phyloP scores from a whole-genome alignment of 2,329 filamentous ascomycete genomes.

The Nakataea oryzae region DNA sequence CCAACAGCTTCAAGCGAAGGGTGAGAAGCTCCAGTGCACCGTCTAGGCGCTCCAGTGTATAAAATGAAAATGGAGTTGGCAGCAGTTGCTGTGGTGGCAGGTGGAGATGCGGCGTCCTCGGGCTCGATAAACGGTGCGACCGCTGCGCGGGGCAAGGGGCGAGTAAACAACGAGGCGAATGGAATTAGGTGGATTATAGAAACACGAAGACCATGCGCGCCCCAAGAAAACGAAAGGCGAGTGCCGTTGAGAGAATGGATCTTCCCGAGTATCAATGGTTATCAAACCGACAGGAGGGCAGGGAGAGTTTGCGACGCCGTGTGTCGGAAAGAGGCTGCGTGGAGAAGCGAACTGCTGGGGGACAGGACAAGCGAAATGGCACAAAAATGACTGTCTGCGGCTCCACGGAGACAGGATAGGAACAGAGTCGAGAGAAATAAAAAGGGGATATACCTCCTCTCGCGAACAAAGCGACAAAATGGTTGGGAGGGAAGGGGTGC shows the following conservation, averaged over 20 bases:
- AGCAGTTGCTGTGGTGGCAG: conserved; percentile 4
- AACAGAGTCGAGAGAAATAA: conserved; percentile 1
- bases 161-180: conserved; percentile 23
- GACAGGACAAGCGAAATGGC: not conserved
- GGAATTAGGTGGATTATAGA: conserved; percentile 29
- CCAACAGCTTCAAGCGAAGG: conserved; percentile 18
- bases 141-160: conserved; percentile 5
- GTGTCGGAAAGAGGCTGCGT: conserved; percentile 17
- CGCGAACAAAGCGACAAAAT: conserved; percentile 10
- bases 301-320: conserved; percentile 21
- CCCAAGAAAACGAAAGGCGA: conserved; percentile 14
- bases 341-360: not conserved
- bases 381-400: not conserved
- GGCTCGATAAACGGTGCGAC: not conserved
- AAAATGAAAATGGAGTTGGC: conserved; percentile 5
- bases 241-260: conserved; percentile 10
- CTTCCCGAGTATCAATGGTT: conserved; percentile 18
- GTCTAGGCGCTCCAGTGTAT: conserved; percentile 12
- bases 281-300: conserved; percentile 16
- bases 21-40: conserved; percentile 11
- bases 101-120: conserved; percentile 1
- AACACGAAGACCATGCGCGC: conserved; percentile 20
- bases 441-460: not conserved
- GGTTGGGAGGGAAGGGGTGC: conserved; percentile 16
- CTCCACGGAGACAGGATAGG: not conserved